Evolutionary conservation across 169 alveolate species (phyloP), one percentile per base, ranked within the genome.

Genomic region (Plasmodium malariae): DNA sequence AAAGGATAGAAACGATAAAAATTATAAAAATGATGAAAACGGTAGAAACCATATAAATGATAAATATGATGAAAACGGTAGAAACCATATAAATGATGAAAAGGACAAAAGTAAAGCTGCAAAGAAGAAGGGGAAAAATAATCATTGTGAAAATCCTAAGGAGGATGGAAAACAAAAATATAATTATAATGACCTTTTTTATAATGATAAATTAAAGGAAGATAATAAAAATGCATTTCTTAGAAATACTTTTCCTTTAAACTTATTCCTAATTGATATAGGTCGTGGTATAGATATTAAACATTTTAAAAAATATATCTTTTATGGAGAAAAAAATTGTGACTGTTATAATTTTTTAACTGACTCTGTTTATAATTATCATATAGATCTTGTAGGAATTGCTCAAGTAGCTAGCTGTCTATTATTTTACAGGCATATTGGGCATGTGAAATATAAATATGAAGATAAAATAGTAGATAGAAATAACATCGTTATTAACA

Each of bases 371-470:
- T 83, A 37, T 60, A 68, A 37, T 43, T 83, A 83, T 48, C 91
- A 83, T 26, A 83, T 83, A 21, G 91, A 83, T 43, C 37, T 83
- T 12, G 68, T 83, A 67, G 91, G 91, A 9, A 83, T 83, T 30
- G 91, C 91, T 17, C 91, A 83, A 68, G 67, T 83, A 60, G 91
- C 91, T 65, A 68, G 91, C 86, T 65, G 91, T 48, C 34, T 83
- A 30, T 60, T 83, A 83, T 83, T 49, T 28, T 83, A 54, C 49
- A 83, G 68, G 12, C 91, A 83, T 34, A 32, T 83, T 19, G 73
- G 91, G 4, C n/a, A 60, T 72, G 34, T 11, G 26, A 83, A 83
- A 83, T 83, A 83, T 28, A 68, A 55, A 43, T 83, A 68, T 57
- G 91, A 83, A n/a, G 37, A 28, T 3, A 83, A 19, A 28, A 67